Percentiles rank a stretch among this genome's conserved stretches.
Conservation (phyloP, 2,329 filamentous ascomycete genomes). For the Trichoderma guizhouense region DNA sequence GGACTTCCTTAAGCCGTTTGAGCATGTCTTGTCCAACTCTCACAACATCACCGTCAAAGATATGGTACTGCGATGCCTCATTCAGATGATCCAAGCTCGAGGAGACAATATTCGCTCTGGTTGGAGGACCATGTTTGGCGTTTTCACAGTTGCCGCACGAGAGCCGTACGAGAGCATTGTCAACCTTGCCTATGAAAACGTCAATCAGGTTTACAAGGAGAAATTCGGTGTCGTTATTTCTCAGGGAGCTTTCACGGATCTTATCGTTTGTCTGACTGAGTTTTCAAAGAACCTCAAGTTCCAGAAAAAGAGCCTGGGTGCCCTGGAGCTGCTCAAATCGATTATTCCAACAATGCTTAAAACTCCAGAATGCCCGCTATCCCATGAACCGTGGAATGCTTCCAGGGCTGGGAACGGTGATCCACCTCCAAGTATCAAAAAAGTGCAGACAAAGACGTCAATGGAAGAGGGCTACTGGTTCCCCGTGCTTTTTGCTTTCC, state of each 20-base stretch:
- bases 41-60: slow-evolving; percentile 92
- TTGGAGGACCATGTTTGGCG: slow-evolving; percentile 99
- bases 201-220: slow-evolving; percentile 91
- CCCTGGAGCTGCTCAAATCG: slow-evolving; percentile 90
- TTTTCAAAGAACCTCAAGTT: slow-evolving; percentile 99
- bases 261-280: slow-evolving; percentile 93
- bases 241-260: slow-evolving; percentile 92
- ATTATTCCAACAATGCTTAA: slow-evolving; percentile 93
- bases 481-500: slow-evolving; percentile 94
- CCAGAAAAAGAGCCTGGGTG: slow-evolving; percentile 96
- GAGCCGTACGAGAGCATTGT: slow-evolving; percentile 95
- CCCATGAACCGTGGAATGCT: slow-evolving; percentile 40
- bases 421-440: slow-evolving; percentile 43
- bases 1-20: slow-evolving; percentile 96
- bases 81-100: slow-evolving; percentile 97
- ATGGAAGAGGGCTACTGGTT: slow-evolving; percentile 99
- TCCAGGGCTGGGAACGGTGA: slow-evolving; percentile 26
- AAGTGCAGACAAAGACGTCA: slow-evolving; percentile 72
- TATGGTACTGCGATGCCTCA: slow-evolving; percentile 90
- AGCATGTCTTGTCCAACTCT: slow-evolving; percentile 94
- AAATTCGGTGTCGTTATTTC: slow-evolving; percentile 94
- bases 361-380: slow-evolving; percentile 91
- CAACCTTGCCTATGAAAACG: slow-evolving; percentile 94
- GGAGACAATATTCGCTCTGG: slow-evolving; percentile 96
- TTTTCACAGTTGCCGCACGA: slow-evolving; percentile 91